Conservation (phyloP, 1,284 basidiomycete genomes). For the Mycosarcoma maydis region DNA sequence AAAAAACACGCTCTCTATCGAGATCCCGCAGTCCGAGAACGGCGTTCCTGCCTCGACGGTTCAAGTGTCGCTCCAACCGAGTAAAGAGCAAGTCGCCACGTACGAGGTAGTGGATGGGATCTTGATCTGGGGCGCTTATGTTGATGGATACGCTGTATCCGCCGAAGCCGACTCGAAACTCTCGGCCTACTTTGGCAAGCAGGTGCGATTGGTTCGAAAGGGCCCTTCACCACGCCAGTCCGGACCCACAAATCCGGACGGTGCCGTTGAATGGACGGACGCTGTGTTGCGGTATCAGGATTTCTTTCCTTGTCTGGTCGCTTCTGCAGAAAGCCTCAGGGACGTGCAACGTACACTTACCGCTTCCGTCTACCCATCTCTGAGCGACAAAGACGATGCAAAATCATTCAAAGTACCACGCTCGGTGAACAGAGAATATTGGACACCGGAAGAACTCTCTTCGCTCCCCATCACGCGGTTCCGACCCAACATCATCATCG, state of each 20-base stretch:
- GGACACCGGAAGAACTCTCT: conserved; percentile 53
- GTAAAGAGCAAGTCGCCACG: conserved; percentile 18
- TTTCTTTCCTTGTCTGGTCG: conserved; percentile 57
- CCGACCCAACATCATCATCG: conserved; percentile 59
- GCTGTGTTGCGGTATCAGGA: conserved; percentile 48
- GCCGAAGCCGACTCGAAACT: conserved; percentile 54
- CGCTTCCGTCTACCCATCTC: conserved; percentile 46
- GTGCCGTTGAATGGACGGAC: conserved; percentile 35
- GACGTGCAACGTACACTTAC: conserved; percentile 54
- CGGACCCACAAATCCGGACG: conserved; percentile 38
- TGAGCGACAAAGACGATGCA: conserved; percentile 2
- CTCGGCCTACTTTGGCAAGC: conserved; percentile 55
- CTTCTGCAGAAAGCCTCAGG: conserved; percentile 44
- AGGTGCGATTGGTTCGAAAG: conserved; percentile 54
- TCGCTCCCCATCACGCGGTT: conserved; percentile 52
- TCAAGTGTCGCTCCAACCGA: conserved; percentile 44
- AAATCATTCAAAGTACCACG: conserved; percentile 40
- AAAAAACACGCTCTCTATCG: conserved; percentile 40
- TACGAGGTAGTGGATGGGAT: conserved; percentile 54
- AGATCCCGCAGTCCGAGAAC: conserved; percentile 49
- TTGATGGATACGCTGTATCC: conserved; percentile 57
- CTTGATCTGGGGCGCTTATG: conserved; percentile 52
- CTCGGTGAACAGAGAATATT: conserved; percentile 50
- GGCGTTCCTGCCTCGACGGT: conserved; percentile 31
- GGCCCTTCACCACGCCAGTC: conserved; percentile 40